A percentile compares a stretch with the other conserved stretches of the same genome.
Evolutionary conservation across 129 eudicot genomes (phyloP).

Genomic region (Artemisia tridentata): DNA sequence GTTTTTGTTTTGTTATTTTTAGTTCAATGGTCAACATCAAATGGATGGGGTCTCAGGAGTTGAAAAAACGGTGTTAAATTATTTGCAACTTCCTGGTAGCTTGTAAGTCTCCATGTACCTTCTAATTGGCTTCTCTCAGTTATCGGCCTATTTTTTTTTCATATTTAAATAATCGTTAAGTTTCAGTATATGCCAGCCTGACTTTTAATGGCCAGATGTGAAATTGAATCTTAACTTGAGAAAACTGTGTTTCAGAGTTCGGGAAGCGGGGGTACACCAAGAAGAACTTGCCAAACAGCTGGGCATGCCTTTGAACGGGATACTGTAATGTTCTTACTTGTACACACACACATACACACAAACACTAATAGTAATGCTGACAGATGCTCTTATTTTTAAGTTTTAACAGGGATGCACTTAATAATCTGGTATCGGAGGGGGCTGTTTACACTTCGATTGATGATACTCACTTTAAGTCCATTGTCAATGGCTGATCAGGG

Average conservation of each 20-base stretch:
- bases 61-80: slow-evolving; percentile 49
- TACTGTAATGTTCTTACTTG: slow-evolving; percentile 39
- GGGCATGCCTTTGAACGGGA: slow-evolving; percentile 43
- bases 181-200: not conserved
- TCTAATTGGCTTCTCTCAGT: no score
- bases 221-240: not conserved
- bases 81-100: slow-evolving; percentile 52
- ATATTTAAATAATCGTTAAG: not conserved
- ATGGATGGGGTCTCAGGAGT: slow-evolving; percentile 41
- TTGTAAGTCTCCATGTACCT: slow-evolving; percentile 47
- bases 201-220: not conserved
- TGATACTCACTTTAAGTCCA: slow-evolving; percentile 57
- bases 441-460: slow-evolving; percentile 60
- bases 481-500: slow-evolving; percentile 36
- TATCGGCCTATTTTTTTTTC: not conserved
- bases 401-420: slow-evolving; percentile 48
- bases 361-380: not conserved
- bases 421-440: slow-evolving; percentile 56
- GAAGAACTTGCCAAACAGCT: slow-evolving; percentile 53
- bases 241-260: slow-evolving; percentile 40
- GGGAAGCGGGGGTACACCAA: slow-evolving; percentile 67
- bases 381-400: not conserved
- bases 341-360: not conserved
- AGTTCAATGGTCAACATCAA: slow-evolving; percentile 48
- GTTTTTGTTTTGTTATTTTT: slow-evolving; percentile 15